These are phyloP conservation scores for Russula virescens DNA, from an alignment of 768 basidiomycete genomes.

Conservation along the genomic window DNA sequence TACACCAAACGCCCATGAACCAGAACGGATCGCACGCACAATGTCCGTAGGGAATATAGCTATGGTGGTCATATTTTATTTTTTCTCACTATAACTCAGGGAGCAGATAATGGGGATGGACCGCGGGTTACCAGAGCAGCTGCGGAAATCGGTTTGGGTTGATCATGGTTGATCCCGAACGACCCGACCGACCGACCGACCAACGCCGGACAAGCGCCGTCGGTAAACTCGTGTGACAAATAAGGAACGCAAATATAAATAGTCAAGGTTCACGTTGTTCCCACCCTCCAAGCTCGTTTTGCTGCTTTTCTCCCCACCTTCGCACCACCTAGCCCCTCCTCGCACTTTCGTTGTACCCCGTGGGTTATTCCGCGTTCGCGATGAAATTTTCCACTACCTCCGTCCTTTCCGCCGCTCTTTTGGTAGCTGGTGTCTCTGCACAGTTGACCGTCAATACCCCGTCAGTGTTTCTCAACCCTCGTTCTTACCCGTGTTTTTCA, in stretches of 20 bases:
- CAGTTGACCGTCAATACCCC: slow-evolving; percentile 65
- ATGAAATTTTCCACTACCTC: slow-evolving; percentile 45
- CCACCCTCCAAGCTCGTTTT: slow-evolving; percentile 22
- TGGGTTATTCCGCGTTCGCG: slow-evolving; percentile 27
- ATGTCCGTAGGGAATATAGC: no score
- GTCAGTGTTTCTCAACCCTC: slow-evolving; percentile 38
- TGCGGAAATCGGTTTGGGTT: no score
- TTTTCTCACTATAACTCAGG: no score
- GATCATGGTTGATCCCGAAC: no score
- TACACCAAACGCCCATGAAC: no score
- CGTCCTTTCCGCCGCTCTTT: slow-evolving; percentile 37
- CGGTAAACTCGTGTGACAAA: not conserved
- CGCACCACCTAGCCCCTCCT: slow-evolving; percentile 28
- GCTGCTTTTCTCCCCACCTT: slow-evolving; percentile 28
- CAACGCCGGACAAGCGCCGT: not conserved
- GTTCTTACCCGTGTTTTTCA: slow-evolving; percentile 6
- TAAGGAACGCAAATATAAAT: slow-evolving; percentile 9
- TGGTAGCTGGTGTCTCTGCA: slow-evolving; percentile 40
- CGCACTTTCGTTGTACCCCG: slow-evolving; percentile 23
- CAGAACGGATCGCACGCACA: no score
- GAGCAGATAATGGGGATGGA: no score
- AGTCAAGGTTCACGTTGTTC: slow-evolving; percentile 6
- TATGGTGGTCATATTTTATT: no score
- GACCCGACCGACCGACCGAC: no score
- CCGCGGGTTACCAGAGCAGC: no score